Percentiles rank a stretch among this genome's conserved stretches.
phyloP scores from a whole-genome alignment of 768 basidiomycete genomes.

The Lactarius pseudohatsudake region DNA sequence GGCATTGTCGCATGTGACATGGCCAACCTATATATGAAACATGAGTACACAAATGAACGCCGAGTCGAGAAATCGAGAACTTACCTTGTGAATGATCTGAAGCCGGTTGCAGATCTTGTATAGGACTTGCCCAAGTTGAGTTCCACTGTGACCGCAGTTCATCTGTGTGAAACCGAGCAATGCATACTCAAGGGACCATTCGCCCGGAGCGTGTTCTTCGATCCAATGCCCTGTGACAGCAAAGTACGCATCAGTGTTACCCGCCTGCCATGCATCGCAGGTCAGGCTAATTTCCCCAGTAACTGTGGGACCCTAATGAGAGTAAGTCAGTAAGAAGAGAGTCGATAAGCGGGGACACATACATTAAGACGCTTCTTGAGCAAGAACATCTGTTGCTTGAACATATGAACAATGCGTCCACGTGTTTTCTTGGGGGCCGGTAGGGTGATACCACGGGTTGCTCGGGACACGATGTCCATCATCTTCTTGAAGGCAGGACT shows the following conservation, averaged over 20 bases:
- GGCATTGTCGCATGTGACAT: no score
- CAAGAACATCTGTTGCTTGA: constrained; percentile 27
- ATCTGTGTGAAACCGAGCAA: neutral
- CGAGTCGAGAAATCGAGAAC: no score
- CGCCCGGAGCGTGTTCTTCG: neutral
- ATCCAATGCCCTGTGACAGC: constrained; percentile 5
- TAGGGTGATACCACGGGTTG: constrained; percentile 41
- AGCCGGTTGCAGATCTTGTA: no score
- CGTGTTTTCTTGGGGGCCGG: constrained; percentile 35
- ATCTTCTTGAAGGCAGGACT: neutral
- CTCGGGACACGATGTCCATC: constrained; percentile 21
- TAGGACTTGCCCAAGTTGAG: no score
- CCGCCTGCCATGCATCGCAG: constrained; percentile 12
- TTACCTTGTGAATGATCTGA: no score
- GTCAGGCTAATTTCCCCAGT: neutral
- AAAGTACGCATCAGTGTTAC: neutral
- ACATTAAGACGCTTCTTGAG: constrained; percentile 31
- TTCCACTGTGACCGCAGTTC: neutral
- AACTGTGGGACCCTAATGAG: constrained; percentile 26
- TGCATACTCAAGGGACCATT: neutral
- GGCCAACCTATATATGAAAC: no score
- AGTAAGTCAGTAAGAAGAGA: neutral
- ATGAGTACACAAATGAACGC: no score
- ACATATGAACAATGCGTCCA: constrained; percentile 35
- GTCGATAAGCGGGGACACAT: neutral